A percentile compares a stretch with the other conserved stretches of the same genome.
Evolutionary conservation across 2,329 filamentous ascomycete genomes (phyloP).

Genomic region (Plenodomus tracheiphilus): DNA sequence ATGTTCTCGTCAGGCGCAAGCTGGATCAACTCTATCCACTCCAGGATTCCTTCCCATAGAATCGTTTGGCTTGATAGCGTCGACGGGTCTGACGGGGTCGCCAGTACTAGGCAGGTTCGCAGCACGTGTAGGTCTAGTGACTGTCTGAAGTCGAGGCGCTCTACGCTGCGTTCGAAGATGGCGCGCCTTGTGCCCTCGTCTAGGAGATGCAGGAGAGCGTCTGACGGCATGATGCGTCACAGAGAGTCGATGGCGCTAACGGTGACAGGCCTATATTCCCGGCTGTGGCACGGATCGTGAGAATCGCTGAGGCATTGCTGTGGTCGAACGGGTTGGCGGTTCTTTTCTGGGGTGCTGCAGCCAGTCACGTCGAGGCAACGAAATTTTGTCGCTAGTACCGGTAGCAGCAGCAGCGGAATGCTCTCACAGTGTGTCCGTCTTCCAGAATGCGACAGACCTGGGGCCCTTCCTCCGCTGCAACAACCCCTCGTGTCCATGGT

Average conservation of each 20-base stretch:
- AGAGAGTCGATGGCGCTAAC: too few relatives aligned
- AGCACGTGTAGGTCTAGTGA: constrained; percentile 25
- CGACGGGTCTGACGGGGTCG: not conserved
- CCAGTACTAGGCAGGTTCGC: constrained; percentile 15
- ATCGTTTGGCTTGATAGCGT: not conserved
- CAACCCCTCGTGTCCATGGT: not conserved
- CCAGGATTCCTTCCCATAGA: constrained; percentile 21
- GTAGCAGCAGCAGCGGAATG: not conserved
- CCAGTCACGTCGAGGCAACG: not conserved
- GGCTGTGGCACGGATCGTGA: too few relatives aligned
- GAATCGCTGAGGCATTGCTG: too few relatives aligned
- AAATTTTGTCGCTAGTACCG: not conserved
- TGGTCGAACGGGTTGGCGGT: too few relatives aligned
- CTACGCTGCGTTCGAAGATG: constrained; percentile 28
- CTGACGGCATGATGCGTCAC: constrained; percentile 11
- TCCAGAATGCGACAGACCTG: not conserved
- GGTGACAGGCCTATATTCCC: too few relatives aligned
- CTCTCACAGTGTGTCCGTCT: not conserved
- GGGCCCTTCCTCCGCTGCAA: not conserved
- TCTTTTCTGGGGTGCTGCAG: too few relatives aligned
- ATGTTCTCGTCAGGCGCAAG: constrained; percentile 17
- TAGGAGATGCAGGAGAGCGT: constrained; percentile 26
- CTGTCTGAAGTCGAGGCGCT: constrained; percentile 16
- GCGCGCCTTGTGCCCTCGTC: constrained; percentile 21
- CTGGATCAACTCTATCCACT: not conserved